Evolutionary conservation across 2,329 filamentous ascomycete genomes (phyloP).

Genomic region (Pseudogymnoascus sp.): DNA sequence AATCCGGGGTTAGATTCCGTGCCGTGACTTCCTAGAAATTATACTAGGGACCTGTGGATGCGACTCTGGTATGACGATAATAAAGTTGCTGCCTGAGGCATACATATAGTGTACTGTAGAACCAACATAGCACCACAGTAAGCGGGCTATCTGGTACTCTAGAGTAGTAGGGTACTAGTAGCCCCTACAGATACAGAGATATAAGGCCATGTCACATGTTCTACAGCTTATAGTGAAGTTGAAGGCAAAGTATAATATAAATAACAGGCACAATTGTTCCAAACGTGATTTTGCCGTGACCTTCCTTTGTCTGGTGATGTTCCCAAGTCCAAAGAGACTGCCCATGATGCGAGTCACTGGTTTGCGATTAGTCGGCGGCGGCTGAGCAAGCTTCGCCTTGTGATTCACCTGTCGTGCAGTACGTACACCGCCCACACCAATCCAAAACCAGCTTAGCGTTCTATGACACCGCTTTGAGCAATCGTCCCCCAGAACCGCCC

Average conservation of each 20-base stretch:
- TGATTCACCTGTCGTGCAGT: constrained; percentile 1
- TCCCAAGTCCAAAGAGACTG: neutral
- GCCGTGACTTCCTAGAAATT: neutral
- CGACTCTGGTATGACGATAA: constrained; percentile 3
- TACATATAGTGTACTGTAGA: neutral
- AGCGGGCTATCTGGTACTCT: neutral
- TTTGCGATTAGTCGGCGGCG: constrained; percentile 2
- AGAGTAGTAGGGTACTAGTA: neutral
- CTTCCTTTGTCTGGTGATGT: neutral
- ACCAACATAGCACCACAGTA: neutral
- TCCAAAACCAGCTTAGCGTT: neutral
- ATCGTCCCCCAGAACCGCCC: constrained; percentile 2
- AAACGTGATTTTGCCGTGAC: neutral
- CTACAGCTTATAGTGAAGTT: neutral
- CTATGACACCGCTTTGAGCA: constrained; percentile 6
- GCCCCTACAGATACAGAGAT: neutral
- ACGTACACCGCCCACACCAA: neutral
- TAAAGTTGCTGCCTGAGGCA: neutral
- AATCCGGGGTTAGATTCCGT: neutral
- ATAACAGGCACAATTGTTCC: neutral
- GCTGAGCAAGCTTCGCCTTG: constrained; percentile 8
- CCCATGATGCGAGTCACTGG: constrained; percentile 8
- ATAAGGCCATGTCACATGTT: neutral
- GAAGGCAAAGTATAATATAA: neutral
- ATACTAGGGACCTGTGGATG: neutral